These are phyloP conservation scores for Crithidia bombi DNA, from an alignment of 208 protist genomes.

Conservation along the genomic window DNA sequence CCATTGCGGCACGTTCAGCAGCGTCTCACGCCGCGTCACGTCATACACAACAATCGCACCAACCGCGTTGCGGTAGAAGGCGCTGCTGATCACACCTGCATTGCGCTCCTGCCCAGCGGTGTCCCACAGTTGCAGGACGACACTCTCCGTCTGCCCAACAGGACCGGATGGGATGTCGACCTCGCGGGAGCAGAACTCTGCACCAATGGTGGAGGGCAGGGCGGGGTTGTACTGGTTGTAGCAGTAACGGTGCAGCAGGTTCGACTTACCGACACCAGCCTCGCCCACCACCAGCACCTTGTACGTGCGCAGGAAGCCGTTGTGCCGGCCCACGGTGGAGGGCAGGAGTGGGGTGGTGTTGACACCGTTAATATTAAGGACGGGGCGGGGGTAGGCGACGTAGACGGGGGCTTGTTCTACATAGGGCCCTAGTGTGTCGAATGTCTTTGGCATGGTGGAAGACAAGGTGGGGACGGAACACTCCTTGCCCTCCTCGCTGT, in stretches of 20 bases:
- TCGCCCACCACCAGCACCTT: constrained; percentile 96
- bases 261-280: constrained; percentile 95
- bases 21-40: constrained; percentile 41
- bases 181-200: constrained; percentile 96
- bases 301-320: constrained; percentile 84
- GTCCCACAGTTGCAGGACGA: constrained; percentile 82
- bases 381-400: constrained; percentile 23
- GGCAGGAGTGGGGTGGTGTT: constrained; percentile 16
- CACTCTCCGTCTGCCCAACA: constrained; percentile 44
- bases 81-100: constrained; percentile 40
- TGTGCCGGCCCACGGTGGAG: constrained; percentile 18
- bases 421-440: not conserved
- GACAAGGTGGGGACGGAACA: not conserved
- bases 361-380: not conserved
- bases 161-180: constrained; percentile 74
- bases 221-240: constrained; percentile 89
- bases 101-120: constrained; percentile 61
- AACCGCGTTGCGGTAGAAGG: constrained; percentile 57
- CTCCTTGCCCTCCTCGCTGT: not conserved
- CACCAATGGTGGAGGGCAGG: constrained; percentile 94
- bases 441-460: not conserved
- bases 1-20: constrained; percentile 46
- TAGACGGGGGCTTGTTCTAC: not conserved
- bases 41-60: constrained; percentile 57
- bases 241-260: constrained; percentile 95